phyloP scores from a whole-genome alignment of 179 eudicot species.

The Spinacia oleracea region DNA sequence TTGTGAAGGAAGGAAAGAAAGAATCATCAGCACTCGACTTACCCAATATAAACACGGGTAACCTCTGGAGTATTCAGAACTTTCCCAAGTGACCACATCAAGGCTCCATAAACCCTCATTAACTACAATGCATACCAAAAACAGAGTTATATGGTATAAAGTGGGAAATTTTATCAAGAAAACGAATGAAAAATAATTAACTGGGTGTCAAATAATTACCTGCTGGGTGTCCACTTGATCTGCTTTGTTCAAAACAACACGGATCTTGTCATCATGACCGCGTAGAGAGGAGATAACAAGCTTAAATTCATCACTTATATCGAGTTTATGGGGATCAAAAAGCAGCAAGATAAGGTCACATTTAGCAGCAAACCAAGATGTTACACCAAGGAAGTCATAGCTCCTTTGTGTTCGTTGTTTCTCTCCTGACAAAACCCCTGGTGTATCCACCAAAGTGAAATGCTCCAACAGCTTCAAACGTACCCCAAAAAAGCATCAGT shows the following conservation, averaged over 20 bases:
- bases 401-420: conserved; percentile 87
- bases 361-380: conserved; percentile 94
- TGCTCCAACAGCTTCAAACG: conserved; percentile 69
- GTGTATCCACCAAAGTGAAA: conserved; percentile 85
- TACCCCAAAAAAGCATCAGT: neutral
- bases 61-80: conserved; percentile 91
- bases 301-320: conserved; percentile 90
- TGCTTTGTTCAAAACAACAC: conserved; percentile 86
- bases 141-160: neutral
- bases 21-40: conserved; percentile 19
- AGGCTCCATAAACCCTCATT: conserved; percentile 94
- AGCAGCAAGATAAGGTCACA: conserved; percentile 83
- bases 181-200: neutral
- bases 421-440: conserved; percentile 91
- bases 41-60: conserved; percentile 89
- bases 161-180: neutral
- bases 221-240: conserved; percentile 93
- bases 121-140: conserved; percentile 39
- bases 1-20: neutral
- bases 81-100: conserved; percentile 98
- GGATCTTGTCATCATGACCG: conserved; percentile 89
- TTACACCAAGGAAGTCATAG: conserved; percentile 89
- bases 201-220: conserved; percentile 30
- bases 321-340: conserved; percentile 95
- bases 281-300: conserved; percentile 83